phyloP scores from a whole-genome alignment of 169 alveolate genomes.

The Plasmodium knowlesi region DNA sequence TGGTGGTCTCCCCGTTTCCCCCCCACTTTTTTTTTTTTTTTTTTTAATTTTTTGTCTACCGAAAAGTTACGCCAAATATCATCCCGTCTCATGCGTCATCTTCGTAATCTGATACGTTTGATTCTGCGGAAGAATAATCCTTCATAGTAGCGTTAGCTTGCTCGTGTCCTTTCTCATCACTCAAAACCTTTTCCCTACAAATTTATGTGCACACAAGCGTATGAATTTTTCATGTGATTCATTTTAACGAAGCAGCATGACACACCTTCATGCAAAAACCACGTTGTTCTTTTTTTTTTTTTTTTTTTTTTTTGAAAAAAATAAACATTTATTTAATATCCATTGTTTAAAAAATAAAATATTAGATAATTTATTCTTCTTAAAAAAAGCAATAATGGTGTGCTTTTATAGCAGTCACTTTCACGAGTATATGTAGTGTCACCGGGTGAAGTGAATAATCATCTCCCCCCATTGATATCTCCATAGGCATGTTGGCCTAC shows the following conservation, averaged over 20 bases:
- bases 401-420: neutral
- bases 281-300: neutral
- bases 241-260: neutral
- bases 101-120: conserved; percentile 29
- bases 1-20: neutral
- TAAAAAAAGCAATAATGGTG: neutral
- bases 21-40: neutral
- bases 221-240: neutral
- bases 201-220: conserved; percentile 8
- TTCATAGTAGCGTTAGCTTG: neutral
- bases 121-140: neutral
- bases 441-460: neutral
- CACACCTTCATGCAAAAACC: neutral
- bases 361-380: conserved; percentile 4
- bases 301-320: neutral
- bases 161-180: conserved; percentile 19
- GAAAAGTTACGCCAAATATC: neutral
- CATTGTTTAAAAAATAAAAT: neutral
- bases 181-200: conserved; percentile 62
- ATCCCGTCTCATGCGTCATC: conserved; percentile 2
- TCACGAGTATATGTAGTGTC: neutral
- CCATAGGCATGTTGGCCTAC: conserved; percentile 16
- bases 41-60: neutral
- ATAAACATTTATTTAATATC: neutral
- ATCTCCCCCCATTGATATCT: neutral